These are phyloP conservation scores for Fusarium napiforme DNA, from an alignment of 2,329 filamentous ascomycete genomes.

Conservation along the genomic window DNA sequence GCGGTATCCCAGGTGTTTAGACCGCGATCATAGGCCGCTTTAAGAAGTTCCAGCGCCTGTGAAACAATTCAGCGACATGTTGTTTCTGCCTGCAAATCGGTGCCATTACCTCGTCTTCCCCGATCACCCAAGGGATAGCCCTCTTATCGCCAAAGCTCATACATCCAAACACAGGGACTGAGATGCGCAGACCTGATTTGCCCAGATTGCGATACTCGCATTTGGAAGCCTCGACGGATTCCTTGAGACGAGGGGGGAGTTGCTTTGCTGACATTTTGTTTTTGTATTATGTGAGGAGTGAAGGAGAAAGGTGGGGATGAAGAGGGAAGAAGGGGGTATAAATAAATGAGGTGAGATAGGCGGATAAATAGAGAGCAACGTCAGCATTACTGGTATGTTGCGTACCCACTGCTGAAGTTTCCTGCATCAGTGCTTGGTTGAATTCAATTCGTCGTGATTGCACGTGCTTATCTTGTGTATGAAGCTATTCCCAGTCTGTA, in stretches of 20 bases:
- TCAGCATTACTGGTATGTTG: constrained; percentile 1
- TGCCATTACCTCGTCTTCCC: constrained; percentile 12
- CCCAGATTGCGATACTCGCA: constrained; percentile 34
- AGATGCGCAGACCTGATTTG: constrained; percentile 19
- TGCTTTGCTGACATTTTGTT: constrained; percentile 10
- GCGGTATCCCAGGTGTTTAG: constrained; percentile 35
- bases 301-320: too few species aligned
- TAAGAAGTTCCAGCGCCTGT: constrained; percentile 23
- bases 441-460: not conserved
- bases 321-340: not conserved
- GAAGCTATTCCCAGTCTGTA: not conserved
- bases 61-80: not conserved
- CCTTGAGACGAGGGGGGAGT: constrained; percentile 19
- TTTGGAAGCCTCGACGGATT: constrained; percentile 22
- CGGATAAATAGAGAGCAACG: constrained; percentile 11
- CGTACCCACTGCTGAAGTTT: constrained; percentile 10
- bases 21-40: constrained; percentile 33
- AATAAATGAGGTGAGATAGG: not conserved
- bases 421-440: not conserved
- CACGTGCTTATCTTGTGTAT: not conserved
- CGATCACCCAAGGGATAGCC: constrained; percentile 27
- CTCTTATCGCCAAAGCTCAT: constrained; percentile 34
- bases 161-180: constrained; percentile 22
- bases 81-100: fast-evolving
- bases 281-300: not conserved